phyloP scores from a whole-genome alignment of 2,329 filamentous ascomycete species.

The Aureobasidium sp. region DNA sequence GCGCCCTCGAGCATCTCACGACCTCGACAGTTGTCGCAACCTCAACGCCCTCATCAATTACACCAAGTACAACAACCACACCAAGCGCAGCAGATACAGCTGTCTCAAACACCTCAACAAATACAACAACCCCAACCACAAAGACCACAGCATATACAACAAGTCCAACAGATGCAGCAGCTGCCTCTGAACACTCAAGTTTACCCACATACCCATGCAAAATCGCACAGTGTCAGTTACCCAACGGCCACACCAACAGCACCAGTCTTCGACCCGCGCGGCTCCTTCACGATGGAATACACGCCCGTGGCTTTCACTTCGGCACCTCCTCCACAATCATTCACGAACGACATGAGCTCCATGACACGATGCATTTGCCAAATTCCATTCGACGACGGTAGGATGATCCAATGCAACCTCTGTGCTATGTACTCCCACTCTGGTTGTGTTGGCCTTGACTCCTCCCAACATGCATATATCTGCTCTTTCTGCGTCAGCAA shows the following conservation, averaged over 20 bases:
- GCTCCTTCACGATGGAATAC: constrained; percentile 9
- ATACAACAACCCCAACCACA: constrained; percentile 11
- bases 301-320: constrained; percentile 10
- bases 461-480: constrained; percentile 42
- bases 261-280: constrained; percentile 10
- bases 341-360: constrained; percentile 16
- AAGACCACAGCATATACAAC: neutral
- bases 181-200: neutral
- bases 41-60: neutral
- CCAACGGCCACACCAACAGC: neutral
- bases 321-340: constrained; percentile 7
- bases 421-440: constrained; percentile 57
- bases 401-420: constrained; percentile 56
- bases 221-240: constrained; percentile 13
- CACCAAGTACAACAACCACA: neutral
- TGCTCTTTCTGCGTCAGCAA: constrained; percentile 39
- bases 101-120: neutral
- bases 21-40: neutral
- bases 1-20: neutral
- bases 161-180: constrained; percentile 6
- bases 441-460: constrained; percentile 46
- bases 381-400: constrained; percentile 44
- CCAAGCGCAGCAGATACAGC: neutral
- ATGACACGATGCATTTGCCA: constrained; percentile 51
- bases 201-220: neutral